Conservation (phyloP, 1,139 yeast species). For the Candida sp. region DNA sequence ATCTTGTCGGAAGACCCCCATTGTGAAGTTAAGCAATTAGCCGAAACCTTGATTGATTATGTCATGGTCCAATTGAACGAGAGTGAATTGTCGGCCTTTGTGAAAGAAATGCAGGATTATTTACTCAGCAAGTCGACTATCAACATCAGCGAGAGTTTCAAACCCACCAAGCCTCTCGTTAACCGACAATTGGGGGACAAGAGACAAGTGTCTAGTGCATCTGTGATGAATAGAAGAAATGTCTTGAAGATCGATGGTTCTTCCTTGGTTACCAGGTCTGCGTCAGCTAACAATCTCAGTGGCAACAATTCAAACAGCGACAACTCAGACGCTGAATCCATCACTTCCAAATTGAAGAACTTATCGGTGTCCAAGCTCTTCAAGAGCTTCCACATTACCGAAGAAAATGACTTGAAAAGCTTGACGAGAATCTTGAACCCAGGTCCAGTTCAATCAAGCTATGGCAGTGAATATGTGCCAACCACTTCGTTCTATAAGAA, state of each 20-base stretch:
- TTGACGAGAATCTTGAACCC: slow-evolving; percentile 41
- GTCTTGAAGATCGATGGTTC: slow-evolving; percentile 36
- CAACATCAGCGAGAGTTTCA: slow-evolving; percentile 45
- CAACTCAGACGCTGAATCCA: slow-evolving; percentile 36
- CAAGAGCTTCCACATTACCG: slow-evolving; percentile 45
- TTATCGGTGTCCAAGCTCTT: slow-evolving; percentile 48
- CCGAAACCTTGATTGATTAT: slow-evolving; percentile 77
- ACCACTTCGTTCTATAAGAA: slow-evolving; percentile 55
- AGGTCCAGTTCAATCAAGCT: slow-evolving; percentile 48
- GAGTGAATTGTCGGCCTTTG: slow-evolving; percentile 68
- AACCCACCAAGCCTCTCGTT: slow-evolving; percentile 36
- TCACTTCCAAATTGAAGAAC: slow-evolving; percentile 41
- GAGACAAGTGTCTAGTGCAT: slow-evolving; percentile 36
- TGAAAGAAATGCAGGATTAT: slow-evolving; percentile 67
- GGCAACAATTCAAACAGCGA: slow-evolving; percentile 19
- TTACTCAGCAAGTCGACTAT: slow-evolving; percentile 55
- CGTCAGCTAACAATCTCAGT: slow-evolving; percentile 30
- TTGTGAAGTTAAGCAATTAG: slow-evolving; percentile 74
- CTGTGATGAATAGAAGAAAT: slow-evolving; percentile 31
- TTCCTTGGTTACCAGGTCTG: slow-evolving; percentile 31
- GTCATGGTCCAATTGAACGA: slow-evolving; percentile 69
- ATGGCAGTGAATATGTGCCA: slow-evolving; percentile 55
- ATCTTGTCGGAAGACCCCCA: slow-evolving; percentile 91
- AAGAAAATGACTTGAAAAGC: slow-evolving; percentile 43
- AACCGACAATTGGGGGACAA: slow-evolving; percentile 28